phyloP scores from a whole-genome alignment of 805 yeast genomes.

The Lipomyces chichibuensis region DNA sequence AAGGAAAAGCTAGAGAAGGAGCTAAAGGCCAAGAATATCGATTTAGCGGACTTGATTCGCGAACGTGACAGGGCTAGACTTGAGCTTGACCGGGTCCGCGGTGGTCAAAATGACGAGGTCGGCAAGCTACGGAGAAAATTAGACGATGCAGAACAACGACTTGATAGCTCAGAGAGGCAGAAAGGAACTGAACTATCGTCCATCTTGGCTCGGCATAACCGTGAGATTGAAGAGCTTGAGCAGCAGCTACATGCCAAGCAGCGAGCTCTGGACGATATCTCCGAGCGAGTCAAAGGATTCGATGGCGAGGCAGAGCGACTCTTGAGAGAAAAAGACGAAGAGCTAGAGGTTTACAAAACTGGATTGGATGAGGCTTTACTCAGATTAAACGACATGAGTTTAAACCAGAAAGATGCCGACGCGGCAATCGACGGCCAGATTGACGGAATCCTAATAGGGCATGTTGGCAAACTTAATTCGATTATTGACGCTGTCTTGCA shows the following conservation, averaged over 20 bases:
- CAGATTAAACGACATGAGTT: conserved; percentile 56
- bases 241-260: conserved; percentile 44
- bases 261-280: conserved; percentile 41
- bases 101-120: conserved; percentile 61
- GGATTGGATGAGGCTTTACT: conserved; percentile 67
- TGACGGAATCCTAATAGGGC: conserved; percentile 55
- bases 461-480: conserved; percentile 55
- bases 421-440: conserved; percentile 61
- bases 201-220: conserved; percentile 63
- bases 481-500: conserved; percentile 71
- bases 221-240: conserved; percentile 60
- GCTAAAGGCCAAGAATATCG: conserved; percentile 80
- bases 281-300: conserved; percentile 38
- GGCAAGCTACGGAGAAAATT: conserved; percentile 68
- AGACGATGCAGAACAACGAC: conserved; percentile 59
- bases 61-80: conserved; percentile 88
- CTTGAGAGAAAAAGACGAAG: conserved; percentile 71
- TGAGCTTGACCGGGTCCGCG: conserved; percentile 64
- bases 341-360: conserved; percentile 72
- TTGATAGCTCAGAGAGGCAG: conserved; percentile 61
- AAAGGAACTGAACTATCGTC: conserved; percentile 66
- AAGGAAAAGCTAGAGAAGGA: conserved; percentile 82
- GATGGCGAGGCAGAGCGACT: conserved; percentile 48
- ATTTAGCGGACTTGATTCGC: conserved; percentile 82
- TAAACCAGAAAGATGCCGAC: conserved; percentile 52